Evolutionary conservation across 2,329 filamentous ascomycete genomes (phyloP).

Genomic region (Epichloe coenophiala): DNA sequence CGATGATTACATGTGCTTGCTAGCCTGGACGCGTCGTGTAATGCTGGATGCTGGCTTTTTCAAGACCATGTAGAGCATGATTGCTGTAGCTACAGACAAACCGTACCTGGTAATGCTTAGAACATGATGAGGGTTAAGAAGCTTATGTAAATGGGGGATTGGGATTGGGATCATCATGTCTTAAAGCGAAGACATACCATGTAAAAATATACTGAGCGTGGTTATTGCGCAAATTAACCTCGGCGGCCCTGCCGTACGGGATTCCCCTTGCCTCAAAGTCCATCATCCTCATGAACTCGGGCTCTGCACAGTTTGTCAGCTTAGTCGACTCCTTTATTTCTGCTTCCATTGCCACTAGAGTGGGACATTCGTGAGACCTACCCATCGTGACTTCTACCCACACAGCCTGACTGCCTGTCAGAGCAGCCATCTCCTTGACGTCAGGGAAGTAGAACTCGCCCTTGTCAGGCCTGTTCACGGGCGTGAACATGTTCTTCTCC

Average conservation of each 20-base stretch:
- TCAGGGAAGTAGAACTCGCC: conserved; percentile 92
- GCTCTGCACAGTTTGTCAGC: conserved; percentile 36
- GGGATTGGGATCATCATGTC: background rate
- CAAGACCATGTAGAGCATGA: conserved; percentile 95
- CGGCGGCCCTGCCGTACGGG: conserved; percentile 74
- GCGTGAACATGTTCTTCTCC: conserved; percentile 98
- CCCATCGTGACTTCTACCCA: conserved; percentile 96
- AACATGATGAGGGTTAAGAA: background rate
- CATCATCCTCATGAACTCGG: conserved; percentile 63
- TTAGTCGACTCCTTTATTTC: too few species aligned
- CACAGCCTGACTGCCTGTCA: conserved; percentile 72
- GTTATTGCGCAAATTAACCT: conserved; percentile 91
- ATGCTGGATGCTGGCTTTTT: conserved; percentile 70
- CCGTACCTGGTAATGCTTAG: conserved; percentile 53
- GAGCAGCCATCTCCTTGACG: conserved; percentile 75
- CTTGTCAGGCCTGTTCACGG: conserved; percentile 70
- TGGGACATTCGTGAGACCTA: conserved; percentile 24
- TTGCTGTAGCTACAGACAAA: conserved; percentile 66
- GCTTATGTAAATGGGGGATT: background rate
- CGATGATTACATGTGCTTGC: conserved; percentile 52
- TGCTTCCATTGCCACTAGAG: too few species aligned
- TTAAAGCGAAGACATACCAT: conserved; percentile 51
- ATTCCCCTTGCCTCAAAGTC: conserved; percentile 69
- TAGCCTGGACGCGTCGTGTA: conserved; percentile 60
- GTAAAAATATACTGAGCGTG: conserved; percentile 98